Evolutionary conservation across 495 filamentous ascomycete species (phyloP).

Genomic region (Penicillium cataractarum): DNA sequence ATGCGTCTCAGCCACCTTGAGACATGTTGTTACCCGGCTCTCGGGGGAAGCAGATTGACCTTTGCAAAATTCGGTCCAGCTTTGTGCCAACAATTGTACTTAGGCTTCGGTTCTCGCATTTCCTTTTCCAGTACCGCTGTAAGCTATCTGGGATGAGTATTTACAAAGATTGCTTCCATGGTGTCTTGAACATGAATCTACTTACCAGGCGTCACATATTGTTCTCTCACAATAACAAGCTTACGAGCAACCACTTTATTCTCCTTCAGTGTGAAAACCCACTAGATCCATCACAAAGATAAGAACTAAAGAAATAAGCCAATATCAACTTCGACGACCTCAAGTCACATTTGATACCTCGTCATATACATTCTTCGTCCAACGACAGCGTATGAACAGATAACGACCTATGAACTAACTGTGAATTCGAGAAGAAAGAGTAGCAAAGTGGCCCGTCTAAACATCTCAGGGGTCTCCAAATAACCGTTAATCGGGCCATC

Average conservation of each 20-base stretch:
- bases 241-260: not conserved
- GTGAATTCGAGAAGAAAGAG: too few relatives aligned
- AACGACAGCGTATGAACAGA: not conserved
- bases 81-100: not conserved
- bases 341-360: not conserved
- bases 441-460: too few relatives aligned
- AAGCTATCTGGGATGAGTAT: not conserved
- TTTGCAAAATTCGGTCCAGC: not conserved
- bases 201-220: too few relatives aligned
- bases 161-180: not conserved
- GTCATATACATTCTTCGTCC: not conserved
- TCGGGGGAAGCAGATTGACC: not conserved
- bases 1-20: not conserved
- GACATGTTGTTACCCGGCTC: not conserved
- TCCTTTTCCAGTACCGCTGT: not conserved
- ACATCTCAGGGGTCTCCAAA: too few relatives aligned
- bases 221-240: not conserved
- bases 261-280: too few relatives aligned
- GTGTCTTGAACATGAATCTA: too few relatives aligned
- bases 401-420: too few relatives aligned
- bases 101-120: not conserved
- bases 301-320: too few relatives aligned
- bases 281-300: too few relatives aligned
- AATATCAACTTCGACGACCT: not conserved
- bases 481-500: too few relatives aligned